Evolutionary conservation across 805 yeast genomes (phyloP).

Genomic region (Pichia cabralensis): DNA sequence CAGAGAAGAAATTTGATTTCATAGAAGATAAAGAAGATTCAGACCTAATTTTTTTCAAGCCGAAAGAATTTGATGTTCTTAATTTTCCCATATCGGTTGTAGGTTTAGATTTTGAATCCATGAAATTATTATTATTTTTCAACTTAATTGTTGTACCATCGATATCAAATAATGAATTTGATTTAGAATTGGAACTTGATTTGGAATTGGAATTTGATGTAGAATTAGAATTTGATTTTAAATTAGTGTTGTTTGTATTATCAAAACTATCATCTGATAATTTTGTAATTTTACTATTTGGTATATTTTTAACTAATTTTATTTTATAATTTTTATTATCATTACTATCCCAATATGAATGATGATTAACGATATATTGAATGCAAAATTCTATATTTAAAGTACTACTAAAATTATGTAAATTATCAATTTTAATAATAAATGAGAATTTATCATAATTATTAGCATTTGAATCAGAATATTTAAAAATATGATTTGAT

Average conservation of each 20-base stretch:
- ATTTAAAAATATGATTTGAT: slow-evolving; percentile 31
- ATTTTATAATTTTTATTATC: slow-evolving; percentile 29
- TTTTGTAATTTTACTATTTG: no score
- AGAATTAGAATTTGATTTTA: no score
- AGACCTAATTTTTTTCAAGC: slow-evolving; percentile 23
- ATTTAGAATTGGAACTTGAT: no score
- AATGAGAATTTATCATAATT: slow-evolving; percentile 38
- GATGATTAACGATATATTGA: slow-evolving; percentile 26
- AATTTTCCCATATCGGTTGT: slow-evolving; percentile 12
- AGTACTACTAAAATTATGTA: slow-evolving; percentile 15
- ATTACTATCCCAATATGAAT: slow-evolving; percentile 33
- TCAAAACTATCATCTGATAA: no score
- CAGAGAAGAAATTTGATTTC: neutral
- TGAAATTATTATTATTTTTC: slow-evolving; percentile 22
- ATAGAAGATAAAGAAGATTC: slow-evolving; percentile 21
- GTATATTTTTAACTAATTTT: slow-evolving; percentile 21
- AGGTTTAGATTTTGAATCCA: slow-evolving; percentile 15
- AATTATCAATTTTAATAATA: slow-evolving; percentile 32
- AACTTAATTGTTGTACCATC: slow-evolving; percentile 23
- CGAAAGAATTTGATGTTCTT: slow-evolving; percentile 18
- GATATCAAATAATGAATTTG: slow-evolving; percentile 11
- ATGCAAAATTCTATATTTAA: slow-evolving; percentile 32
- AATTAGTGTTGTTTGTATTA: no score
- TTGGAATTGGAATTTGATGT: no score
- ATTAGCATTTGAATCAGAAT: slow-evolving; percentile 20